A percentile compares a stretch with the other conserved stretches of the same genome.
These are phyloP conservation scores for Verbascum thapsus DNA, from an alignment of 257 asterid species.

Conservation along the genomic window DNA sequence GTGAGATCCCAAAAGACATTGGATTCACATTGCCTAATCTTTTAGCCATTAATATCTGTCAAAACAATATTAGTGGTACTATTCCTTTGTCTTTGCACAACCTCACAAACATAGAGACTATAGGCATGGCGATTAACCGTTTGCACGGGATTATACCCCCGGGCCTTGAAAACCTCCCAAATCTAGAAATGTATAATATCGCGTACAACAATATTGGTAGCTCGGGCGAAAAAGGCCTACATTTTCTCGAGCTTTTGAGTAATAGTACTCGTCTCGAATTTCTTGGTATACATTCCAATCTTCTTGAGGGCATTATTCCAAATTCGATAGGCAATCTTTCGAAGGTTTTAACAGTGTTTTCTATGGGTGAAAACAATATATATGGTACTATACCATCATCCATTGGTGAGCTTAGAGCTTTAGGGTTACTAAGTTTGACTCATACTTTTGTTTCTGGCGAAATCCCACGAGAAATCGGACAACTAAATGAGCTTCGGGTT, in stretches of 20 bases:
- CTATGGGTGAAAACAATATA: constrained; percentile 51
- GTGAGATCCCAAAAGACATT: constrained; percentile 47
- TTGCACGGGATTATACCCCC: constrained; percentile 64
- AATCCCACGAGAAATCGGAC: constrained; percentile 56
- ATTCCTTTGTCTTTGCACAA: constrained; percentile 64
- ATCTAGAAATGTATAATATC: constrained; percentile 51
- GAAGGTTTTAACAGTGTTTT: constrained; percentile 39
- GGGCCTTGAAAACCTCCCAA: constrained; percentile 57
- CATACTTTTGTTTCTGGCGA: constrained; percentile 43
- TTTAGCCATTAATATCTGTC: constrained; percentile 43
- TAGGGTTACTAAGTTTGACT: constrained; percentile 42
- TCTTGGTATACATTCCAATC: constrained; percentile 51
- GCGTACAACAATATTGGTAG: constrained; percentile 52
- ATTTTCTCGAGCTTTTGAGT: constrained; percentile 40
- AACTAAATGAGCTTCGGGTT: constrained; percentile 36
- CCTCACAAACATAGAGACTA: constrained; percentile 52
- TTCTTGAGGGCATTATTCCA: constrained; percentile 54
- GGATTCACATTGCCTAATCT: constrained; percentile 60
- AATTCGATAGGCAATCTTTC: constrained; percentile 59
- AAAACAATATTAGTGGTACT: constrained; percentile 57
- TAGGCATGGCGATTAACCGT: constrained; percentile 53
- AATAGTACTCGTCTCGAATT: constrained; percentile 53
- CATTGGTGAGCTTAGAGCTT: constrained; percentile 46
- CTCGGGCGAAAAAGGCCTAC: constrained; percentile 38
- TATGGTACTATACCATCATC: constrained; percentile 53